phyloP scores from a whole-genome alignment of 768 basidiomycete genomes.

The Serendipita vermifera region DNA sequence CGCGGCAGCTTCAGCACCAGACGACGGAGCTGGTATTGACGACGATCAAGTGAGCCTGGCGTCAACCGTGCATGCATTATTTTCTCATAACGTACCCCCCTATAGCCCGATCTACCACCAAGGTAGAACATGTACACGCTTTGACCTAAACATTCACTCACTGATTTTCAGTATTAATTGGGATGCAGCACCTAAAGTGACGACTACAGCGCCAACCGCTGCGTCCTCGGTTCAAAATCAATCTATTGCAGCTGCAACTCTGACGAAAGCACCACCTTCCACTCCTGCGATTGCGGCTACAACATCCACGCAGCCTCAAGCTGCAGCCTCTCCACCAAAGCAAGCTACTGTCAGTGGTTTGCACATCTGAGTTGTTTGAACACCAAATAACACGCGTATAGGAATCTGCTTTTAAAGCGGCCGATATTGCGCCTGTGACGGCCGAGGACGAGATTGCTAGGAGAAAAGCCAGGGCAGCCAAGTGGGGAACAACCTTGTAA shows the following conservation, averaged over 20 bases:
- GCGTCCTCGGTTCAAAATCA: neutral
- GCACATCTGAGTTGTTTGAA: too few species aligned
- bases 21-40: slow-evolving; percentile 12
- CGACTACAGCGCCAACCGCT: neutral
- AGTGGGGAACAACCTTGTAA: slow-evolving; percentile 6
- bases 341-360: too few species aligned
- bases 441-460: neutral
- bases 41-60: neutral
- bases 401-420: slow-evolving; percentile 3
- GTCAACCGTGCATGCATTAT: neutral
- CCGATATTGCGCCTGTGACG: neutral
- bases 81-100: neutral
- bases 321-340: too few species aligned
- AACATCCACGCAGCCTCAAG: neutral
- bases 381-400: too few species aligned
- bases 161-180: neutral
- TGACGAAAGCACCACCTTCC: neutral
- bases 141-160: neutral
- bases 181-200: neutral
- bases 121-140: neutral
- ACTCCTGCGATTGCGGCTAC: neutral
- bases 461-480: neutral
- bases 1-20: slow-evolving; percentile 31
- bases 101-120: slow-evolving; percentile 2
- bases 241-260: neutral